Conservation (phyloP, 768 basidiomycete species). For the Lepiota venenata region DNA sequence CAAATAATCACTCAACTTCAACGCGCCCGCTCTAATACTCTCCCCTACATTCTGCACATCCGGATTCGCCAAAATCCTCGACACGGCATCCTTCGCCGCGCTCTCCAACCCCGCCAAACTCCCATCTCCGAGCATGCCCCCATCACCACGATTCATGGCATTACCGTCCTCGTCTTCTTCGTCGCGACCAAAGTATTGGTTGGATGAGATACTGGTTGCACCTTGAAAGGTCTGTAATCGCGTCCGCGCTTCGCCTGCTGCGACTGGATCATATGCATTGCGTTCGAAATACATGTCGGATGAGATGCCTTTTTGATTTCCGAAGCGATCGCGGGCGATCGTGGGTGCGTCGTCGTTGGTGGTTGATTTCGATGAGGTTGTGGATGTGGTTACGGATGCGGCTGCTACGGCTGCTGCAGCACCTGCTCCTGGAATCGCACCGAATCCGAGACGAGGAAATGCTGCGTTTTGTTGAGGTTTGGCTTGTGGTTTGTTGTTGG, state of each 20-base stretch:
- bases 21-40: conserved; percentile 71
- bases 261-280: conserved; percentile 76
- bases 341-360: conserved; percentile 60
- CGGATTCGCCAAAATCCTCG: conserved; percentile 74
- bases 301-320: conserved; percentile 91
- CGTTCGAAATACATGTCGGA: conserved; percentile 98
- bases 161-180: conserved; percentile 63
- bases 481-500: conserved; percentile 12
- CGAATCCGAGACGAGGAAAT: conserved; percentile 81
- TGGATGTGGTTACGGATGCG: conserved; percentile 28
- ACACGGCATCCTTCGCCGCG: conserved; percentile 74
- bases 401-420: conserved; percentile 48
- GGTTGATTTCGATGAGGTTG: conserved; percentile 20
- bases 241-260: conserved; percentile 71
- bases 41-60: conserved; percentile 87
- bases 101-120: conserved; percentile 54
- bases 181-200: conserved; percentile 92
- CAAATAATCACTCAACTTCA: conserved; percentile 58
- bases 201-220: conserved; percentile 91
- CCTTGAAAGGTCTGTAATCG: conserved; percentile 87
- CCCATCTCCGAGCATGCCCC: conserved; percentile 45
- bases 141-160: conserved; percentile 26
- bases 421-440: conserved; percentile 67
- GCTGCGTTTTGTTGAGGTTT: conserved; percentile 22
- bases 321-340: conserved; percentile 88